Base-by-base conservation (phyloP, 176 grass and related monocot species). In the Musa beccarii region DNA sequence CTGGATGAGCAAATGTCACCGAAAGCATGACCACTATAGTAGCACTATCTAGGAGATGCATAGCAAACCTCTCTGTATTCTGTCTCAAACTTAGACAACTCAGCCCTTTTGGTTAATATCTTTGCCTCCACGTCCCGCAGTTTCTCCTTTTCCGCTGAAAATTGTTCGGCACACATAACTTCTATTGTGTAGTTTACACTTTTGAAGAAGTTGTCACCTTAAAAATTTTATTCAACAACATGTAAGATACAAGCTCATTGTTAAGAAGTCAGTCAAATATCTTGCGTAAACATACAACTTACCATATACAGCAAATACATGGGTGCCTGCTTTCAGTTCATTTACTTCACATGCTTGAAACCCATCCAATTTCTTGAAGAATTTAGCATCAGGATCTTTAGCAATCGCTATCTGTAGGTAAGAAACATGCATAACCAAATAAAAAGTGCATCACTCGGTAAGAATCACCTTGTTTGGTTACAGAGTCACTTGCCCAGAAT, bases 291-390 rank as follows among this genome's bases (percentile, higher is more conserved):
- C 0, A 14, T 29, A 6, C 59, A 50, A 53, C 71, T 78, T 94
- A 99, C 96, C 96, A 73, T 99, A 99, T 23, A 99, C 84, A 68
- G 96, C 96, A 78, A 99, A 99, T 82, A 99, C 81, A 85, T 99
- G 96, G 51, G 89, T 92, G 76, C 96, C 96, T 59, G 86, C 84
- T 79, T 95, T 99, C 49, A 99, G 86, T 77, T 95, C 91, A 92
- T 99, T 91, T 83, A 99, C 85, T 74, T 99, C 96, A 72, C 96
- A 99, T 81, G 91, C 86, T 87, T 95, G 89, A 66, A 99, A 99
- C 66, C 89, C 92, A 76, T 99, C 96, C 76, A 99, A 80, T 82
- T 86, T 95, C 79, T 99, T 99, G 84, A 99, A 99, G 79, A 99
- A 99, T 80, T 89, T 89, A 61, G 86, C 84, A 68, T 92, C 88